Evolutionary conservation across 2,329 filamentous ascomycete genomes (phyloP).

Genomic region (Trichoderma sp.): DNA sequence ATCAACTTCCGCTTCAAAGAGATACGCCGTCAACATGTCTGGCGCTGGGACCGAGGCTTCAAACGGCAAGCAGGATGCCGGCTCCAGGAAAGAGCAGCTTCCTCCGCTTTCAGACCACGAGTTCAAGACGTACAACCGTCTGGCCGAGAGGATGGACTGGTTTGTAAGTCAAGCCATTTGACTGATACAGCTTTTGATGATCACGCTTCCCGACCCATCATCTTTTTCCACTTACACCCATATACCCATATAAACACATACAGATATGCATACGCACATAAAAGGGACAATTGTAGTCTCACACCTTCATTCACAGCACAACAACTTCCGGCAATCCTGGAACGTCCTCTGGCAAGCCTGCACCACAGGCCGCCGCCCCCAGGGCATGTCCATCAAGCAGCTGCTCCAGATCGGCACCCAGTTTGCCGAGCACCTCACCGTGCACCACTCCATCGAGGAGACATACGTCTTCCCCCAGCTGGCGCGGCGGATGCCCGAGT

Average conservation of each 20-base stretch:
- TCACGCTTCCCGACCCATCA: no score
- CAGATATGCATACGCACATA: background rate
- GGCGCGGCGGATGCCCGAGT: constrained; percentile 77
- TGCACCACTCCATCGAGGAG: constrained; percentile 85
- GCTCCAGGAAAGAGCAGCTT: constrained; percentile 39
- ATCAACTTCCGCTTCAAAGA: background rate
- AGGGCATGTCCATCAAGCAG: constrained; percentile 65
- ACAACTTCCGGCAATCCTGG: constrained; percentile 76
- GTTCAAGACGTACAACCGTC: constrained; percentile 69
- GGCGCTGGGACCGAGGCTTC: background rate
- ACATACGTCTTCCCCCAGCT: constrained; percentile 76
- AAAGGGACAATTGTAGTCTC: background rate
- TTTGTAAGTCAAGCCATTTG: constrained; percentile 55
- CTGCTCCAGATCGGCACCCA: constrained; percentile 70
- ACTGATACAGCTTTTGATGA: no score
- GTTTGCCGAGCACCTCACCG: constrained; percentile 69
- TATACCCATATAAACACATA: background rate
- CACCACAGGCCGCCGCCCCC: constrained; percentile 58
- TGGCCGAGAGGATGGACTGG: constrained; percentile 74
- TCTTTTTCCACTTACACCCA: background rate
- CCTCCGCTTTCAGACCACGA: constrained; percentile 68
- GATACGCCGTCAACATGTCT: constrained; percentile 2
- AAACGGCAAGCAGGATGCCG: background rate
- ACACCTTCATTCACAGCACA: constrained; percentile 57
- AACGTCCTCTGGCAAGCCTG: constrained; percentile 69